Percentiles rank a stretch among this genome's conserved stretches.
phyloP scores from a whole-genome alignment of 768 basidiomycete genomes.

The Phlebiopsis gigantea region DNA sequence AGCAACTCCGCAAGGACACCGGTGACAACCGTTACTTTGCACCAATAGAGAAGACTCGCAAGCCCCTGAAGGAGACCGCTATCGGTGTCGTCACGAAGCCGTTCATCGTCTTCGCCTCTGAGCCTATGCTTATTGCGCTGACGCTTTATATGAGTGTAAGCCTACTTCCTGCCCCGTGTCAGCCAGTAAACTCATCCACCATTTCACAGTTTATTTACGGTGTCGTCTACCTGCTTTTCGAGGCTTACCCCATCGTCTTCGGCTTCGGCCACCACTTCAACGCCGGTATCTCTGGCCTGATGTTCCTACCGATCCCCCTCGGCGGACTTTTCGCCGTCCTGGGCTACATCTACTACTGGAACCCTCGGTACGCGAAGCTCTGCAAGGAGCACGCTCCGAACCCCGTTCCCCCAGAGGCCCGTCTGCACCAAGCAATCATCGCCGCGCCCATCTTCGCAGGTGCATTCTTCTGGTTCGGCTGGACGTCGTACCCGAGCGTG shows the following conservation, averaged over 20 bases:
- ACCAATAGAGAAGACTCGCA: slow-evolving; percentile 39
- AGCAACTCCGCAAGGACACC: slow-evolving; percentile 43
- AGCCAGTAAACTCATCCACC: not conserved
- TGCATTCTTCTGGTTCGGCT: slow-evolving; percentile 69
- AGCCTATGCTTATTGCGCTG: slow-evolving; percentile 59
- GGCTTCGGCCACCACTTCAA: slow-evolving; percentile 46
- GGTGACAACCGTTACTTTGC: slow-evolving; percentile 50
- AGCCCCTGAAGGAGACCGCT: slow-evolving; percentile 37
- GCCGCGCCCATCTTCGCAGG: slow-evolving; percentile 46
- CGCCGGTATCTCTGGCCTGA: slow-evolving; percentile 50
- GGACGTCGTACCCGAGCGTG: slow-evolving; percentile 52
- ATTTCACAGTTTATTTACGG: slow-evolving; percentile 52
- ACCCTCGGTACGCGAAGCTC: slow-evolving; percentile 44
- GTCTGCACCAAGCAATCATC: slow-evolving; percentile 44
- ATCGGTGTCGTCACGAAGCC: slow-evolving; percentile 52
- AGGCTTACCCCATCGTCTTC: slow-evolving; percentile 63
- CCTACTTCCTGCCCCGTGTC: slow-evolving; percentile 2
- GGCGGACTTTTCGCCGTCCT: slow-evolving; percentile 29
- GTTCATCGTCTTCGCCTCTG: slow-evolving; percentile 54
- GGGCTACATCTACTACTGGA: slow-evolving; percentile 42
- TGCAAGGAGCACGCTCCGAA: slow-evolving; percentile 39
- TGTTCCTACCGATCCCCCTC: slow-evolving; percentile 55
- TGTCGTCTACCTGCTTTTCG: slow-evolving; percentile 55
- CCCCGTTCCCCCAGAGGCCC: slow-evolving; percentile 58
- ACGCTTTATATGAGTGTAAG: slow-evolving; percentile 58